phyloP scores from a whole-genome alignment of 139 green algal genomes.

The Chlamydomonas applanata region DNA sequence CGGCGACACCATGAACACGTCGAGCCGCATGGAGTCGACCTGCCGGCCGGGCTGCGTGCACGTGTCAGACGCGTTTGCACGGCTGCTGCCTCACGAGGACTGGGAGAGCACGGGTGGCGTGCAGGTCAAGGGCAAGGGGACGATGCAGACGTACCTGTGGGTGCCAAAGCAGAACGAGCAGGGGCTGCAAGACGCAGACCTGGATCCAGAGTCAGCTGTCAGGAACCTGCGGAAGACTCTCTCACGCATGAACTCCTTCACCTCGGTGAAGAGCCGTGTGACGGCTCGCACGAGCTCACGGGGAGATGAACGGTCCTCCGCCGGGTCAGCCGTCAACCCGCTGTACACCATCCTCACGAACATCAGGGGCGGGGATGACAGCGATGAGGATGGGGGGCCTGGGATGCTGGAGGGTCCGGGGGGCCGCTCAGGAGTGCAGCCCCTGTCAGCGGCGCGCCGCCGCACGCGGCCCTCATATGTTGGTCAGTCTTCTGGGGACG shows the following conservation, averaged over 20 bases:
- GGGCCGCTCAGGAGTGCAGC: too few species aligned
- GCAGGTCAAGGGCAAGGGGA: slow-evolving; percentile 46
- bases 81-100: slow-evolving; percentile 31
- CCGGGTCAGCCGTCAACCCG: background rate
- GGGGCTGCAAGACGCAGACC: too few species aligned
- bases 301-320: background rate
- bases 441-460: too few species aligned
- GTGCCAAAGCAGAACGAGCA: background rate
- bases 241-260: background rate
- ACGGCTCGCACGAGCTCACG: background rate
- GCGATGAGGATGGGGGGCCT: background rate
- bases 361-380: background rate
- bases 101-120: slow-evolving; percentile 41
- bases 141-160: slow-evolving; percentile 37
- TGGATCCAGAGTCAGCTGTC: too few species aligned
- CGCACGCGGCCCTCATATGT: too few species aligned
- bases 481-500: too few species aligned
- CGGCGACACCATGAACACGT: slow-evolving; percentile 25
- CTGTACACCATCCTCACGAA: slow-evolving; percentile 17
- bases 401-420: too few species aligned
- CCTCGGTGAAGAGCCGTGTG: background rate
- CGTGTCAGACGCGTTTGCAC: slow-evolving; percentile 39
- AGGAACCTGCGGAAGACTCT: too few species aligned
- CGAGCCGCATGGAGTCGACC: slow-evolving; percentile 34
- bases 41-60: slow-evolving; percentile 50